Evolutionary conservation across 768 basidiomycete genomes (phyloP), one percentile per base, ranked within the genome.

Genomic region (Psilocybe sp.): DNA sequence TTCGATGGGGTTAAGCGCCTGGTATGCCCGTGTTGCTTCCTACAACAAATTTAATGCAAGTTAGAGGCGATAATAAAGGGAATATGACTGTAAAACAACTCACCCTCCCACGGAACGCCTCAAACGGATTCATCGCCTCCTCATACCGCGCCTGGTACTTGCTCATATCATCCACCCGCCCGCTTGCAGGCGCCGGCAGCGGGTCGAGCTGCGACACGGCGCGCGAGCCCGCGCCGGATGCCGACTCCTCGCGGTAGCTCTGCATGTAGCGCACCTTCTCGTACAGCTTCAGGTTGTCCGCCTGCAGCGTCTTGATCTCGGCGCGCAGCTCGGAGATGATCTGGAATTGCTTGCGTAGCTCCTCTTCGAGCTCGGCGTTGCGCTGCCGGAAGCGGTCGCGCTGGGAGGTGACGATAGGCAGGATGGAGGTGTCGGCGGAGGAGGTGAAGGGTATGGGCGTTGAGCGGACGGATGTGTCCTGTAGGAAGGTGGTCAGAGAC

Each of bases 191-290:
- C 38, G 62, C 64, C 19, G 88, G 86, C 1, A 88, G 68, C 11
- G 85, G 87, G 60, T 84, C 84, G 44, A 87, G 76, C 56, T 89
- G 87, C 18, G 83, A 80, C 12, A 80, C 77, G 13, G 77, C 76
- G 36, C 81, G 74, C 28, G 71, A 71, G 10, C 72, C 75, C 23
- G 77, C 76, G 36, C 81, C 73, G 23, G 71, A 71, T 9, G 72
- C 75, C 23, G 78, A 71, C 34, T 91, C 88, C 62, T 93, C 90
- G 14, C 90, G 81, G 61, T 98, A 99, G 53, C 88, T 92, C 66
- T 98, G 95, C 86, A 98, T 97, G 65, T 98, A 98, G 53, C 95
- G 85, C 45, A 98, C 95, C 73, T 98, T 99, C 69, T 98, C 97
- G 68, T 98, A 98, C 52, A 98, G 73, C 67, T 99, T 98, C 40